Percentiles rank a stretch among this genome's conserved stretches.
These are phyloP conservation scores for Fraxinus greggii DNA, from an alignment of 305 asterid genomes.

Conservation along the genomic window DNA sequence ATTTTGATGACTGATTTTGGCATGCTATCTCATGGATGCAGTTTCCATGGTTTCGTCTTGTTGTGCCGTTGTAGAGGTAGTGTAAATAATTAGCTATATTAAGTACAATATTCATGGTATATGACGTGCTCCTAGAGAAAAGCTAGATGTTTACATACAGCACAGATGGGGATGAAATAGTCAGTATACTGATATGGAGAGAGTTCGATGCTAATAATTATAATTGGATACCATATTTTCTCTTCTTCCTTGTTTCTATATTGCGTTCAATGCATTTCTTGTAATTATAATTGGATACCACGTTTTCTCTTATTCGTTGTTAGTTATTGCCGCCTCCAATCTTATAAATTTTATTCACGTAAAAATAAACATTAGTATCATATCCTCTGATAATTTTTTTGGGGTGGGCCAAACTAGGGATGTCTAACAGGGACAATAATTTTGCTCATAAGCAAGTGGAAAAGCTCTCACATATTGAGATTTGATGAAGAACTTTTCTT, in stretches of 20 bases:
- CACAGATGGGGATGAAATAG: background rate
- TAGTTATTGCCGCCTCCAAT: background rate
- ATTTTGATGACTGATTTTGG: background rate
- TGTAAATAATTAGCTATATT: background rate
- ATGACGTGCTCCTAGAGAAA: background rate
- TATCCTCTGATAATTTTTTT: background rate
- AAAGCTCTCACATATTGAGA: conserved; percentile 74
- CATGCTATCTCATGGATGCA: background rate
- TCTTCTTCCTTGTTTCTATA: background rate
- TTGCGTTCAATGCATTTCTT: background rate
- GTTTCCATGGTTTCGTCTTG: background rate
- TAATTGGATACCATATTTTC: background rate
- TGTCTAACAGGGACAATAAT: conserved; percentile 56
- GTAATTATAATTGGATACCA: background rate
- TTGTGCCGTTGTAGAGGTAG: background rate
- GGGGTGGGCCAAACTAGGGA: conserved; percentile 41
- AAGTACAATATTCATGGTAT: background rate
- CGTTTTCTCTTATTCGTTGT: background rate
- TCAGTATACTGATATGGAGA: background rate
- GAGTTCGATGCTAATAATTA: background rate
- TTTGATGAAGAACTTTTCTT: conserved; percentile 89
- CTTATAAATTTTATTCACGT: background rate
- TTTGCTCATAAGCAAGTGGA: conserved; percentile 72
- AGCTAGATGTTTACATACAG: background rate
- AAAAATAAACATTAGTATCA: background rate